Conservation (phyloP, 345 rosid species). For the Heritiera littoralis region DNA sequence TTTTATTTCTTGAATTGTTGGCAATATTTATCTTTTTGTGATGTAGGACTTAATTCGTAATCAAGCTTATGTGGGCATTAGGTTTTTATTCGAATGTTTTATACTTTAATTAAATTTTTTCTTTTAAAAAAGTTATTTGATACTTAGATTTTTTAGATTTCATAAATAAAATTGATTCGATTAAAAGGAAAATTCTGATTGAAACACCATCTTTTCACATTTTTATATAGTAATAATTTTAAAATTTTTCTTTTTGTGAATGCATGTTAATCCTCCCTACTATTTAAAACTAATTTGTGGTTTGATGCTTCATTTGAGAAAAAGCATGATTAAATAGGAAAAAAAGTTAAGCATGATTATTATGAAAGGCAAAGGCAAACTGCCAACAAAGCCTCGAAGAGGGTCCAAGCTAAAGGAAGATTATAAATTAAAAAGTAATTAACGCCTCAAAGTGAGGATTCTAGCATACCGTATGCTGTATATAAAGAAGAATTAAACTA, state of each 20-base stretch:
- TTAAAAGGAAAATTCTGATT: too few relatives aligned
- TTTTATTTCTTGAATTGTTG: neutral
- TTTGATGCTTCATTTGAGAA: neutral
- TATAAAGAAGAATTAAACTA: neutral
- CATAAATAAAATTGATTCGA: too few relatives aligned
- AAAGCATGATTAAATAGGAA: neutral
- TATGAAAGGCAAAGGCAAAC: neutral
- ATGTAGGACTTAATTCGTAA: slow-evolving; percentile 27
- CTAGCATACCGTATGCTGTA: too few relatives aligned
- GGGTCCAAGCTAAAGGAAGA: neutral
- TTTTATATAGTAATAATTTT: too few relatives aligned
- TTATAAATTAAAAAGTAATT: neutral
- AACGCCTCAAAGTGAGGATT: neutral
- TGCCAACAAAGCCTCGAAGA: too few relatives aligned
- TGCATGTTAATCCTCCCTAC: neutral
- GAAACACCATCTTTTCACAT: too few relatives aligned
- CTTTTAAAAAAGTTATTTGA: too few relatives aligned
- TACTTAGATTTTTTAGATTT: too few relatives aligned
- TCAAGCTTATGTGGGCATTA: slow-evolving; percentile 21
- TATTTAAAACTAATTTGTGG: neutral
- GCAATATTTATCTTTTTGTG: neutral
- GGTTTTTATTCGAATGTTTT: neutral
- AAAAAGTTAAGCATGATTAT: neutral
- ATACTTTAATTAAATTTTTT: neutral
- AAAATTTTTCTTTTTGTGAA: neutral